phyloP scores from a whole-genome alignment of 1,284 basidiomycete species.

The Malassezia dermatis region DNA sequence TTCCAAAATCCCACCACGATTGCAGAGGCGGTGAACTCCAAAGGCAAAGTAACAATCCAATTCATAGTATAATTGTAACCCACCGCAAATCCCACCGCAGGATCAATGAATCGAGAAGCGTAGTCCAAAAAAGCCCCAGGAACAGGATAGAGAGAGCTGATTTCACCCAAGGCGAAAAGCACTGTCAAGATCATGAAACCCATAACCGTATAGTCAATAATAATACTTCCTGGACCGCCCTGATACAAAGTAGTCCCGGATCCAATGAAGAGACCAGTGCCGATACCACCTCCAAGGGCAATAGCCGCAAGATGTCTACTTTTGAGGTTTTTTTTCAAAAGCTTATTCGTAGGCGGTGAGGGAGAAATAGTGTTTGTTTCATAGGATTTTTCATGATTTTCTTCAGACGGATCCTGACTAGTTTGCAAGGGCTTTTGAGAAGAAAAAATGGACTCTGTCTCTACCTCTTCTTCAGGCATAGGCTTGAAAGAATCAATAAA shows the following conservation, averaged over 20 bases:
- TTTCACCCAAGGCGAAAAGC: slow-evolving; percentile 39
- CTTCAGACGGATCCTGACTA: neutral
- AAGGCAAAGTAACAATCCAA: slow-evolving; percentile 35
- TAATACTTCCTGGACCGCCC: slow-evolving; percentile 33
- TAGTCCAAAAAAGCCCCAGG: slow-evolving; percentile 38
- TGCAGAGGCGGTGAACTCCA: slow-evolving; percentile 49
- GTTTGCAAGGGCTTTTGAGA: neutral
- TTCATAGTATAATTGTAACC: slow-evolving; percentile 38
- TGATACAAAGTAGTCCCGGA: slow-evolving; percentile 26
- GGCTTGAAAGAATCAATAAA: neutral
- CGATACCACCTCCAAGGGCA: slow-evolving; percentile 30
- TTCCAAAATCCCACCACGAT: slow-evolving; percentile 45
- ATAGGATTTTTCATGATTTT: neutral
- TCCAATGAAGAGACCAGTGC: slow-evolving; percentile 40
- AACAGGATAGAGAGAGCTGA: slow-evolving; percentile 33
- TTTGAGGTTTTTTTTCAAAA: slow-evolving; percentile 2
- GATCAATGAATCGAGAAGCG: slow-evolving; percentile 52
- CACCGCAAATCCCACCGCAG: slow-evolving; percentile 61
- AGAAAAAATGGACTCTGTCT: neutral
- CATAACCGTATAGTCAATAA: slow-evolving; percentile 34
- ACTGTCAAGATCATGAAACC: slow-evolving; percentile 32
- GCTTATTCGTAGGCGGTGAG: neutral
- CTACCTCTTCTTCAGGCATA: neutral
- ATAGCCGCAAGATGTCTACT: slow-evolving; percentile 11
- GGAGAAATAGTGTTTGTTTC: neutral